phyloP scores from a whole-genome alignment of 805 yeast genomes.

The Myxozyma nipponensis region DNA sequence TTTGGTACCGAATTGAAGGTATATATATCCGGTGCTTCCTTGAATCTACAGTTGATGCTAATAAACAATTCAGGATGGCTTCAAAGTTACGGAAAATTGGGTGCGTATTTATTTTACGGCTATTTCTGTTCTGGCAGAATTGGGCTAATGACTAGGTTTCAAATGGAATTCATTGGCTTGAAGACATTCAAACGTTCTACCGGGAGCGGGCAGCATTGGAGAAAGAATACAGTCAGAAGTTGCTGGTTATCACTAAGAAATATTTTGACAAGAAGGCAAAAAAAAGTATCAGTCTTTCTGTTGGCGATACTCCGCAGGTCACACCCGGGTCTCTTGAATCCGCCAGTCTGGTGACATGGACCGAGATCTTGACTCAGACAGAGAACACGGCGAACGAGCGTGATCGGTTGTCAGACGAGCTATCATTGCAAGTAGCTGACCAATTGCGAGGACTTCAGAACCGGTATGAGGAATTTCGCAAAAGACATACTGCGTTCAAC shows the following conservation, averaged over 20 bases:
- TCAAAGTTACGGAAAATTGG: slow-evolving; percentile 76
- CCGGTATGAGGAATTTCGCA: slow-evolving; percentile 52
- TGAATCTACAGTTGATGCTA: too few species aligned
- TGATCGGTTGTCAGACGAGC: slow-evolving; percentile 53
- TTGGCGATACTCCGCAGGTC: slow-evolving; percentile 83
- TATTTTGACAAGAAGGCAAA: slow-evolving; percentile 75
- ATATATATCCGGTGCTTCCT: neutral
- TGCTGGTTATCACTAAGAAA: slow-evolving; percentile 60
- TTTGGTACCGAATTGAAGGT: slow-evolving; percentile 38
- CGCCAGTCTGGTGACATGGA: slow-evolving; percentile 87
- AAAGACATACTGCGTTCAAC: slow-evolving; percentile 52
- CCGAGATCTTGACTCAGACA: slow-evolving; percentile 75
- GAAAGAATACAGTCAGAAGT: slow-evolving; percentile 70
- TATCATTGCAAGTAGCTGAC: slow-evolving; percentile 56
- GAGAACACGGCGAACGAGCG: slow-evolving; percentile 73
- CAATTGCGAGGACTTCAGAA: slow-evolving; percentile 54
- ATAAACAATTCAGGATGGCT: slow-evolving; percentile 54
- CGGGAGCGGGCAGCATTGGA: slow-evolving; percentile 78
- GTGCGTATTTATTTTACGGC: slow-evolving; percentile 34
- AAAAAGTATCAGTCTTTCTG: slow-evolving; percentile 62
- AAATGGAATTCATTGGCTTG: slow-evolving; percentile 68
- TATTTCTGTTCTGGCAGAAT: neutral
- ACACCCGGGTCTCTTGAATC: slow-evolving; percentile 91
- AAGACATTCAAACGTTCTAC: slow-evolving; percentile 78
- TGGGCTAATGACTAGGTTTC: slow-evolving; percentile 31